Base-by-base conservation (phyloP, 2,329 filamentous ascomycete species). In the Scedosporium boydii region DNA sequence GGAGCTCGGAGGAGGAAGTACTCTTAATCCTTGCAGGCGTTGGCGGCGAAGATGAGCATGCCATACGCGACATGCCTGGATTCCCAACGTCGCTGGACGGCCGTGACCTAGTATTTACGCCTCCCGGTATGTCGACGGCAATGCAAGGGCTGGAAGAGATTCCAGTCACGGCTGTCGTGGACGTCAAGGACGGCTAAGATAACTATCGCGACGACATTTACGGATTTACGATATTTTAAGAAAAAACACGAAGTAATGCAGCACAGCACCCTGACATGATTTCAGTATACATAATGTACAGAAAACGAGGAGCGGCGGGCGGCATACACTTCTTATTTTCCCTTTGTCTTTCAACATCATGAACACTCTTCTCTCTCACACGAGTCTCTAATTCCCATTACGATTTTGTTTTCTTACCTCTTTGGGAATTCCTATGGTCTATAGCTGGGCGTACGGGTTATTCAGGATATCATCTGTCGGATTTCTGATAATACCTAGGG, bases 51-150 rank as follows among this genome's bases (percentile, higher is more conserved):
- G 59, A 61, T 23, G 29, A 42, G 18, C 46, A 56, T 38, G 48
- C n/a, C 29, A 16, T 16, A n/a, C 46, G 59, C 29, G 59, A 55
- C 48, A 26, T 27, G 48, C 7, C 59, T 12, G 27, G 23, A 6
- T 61, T 61, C 16, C 59, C 59, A 26, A 38, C 59, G 21, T 55
- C 59, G 4, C 48, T 61, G 34, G 59, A 61, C 9, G 48, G n/a
- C 34, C 27, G 6, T 9, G 55, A 58, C 14, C 26, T 34, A 18
- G 55, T 27, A 38, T 38, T 58, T 34, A 18, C 27, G 51, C 51
- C 51, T 16, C 21, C 21, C 2, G 18, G 27, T 10, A 53, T 53
- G 59, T 21, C 42, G n/a, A 38, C 59, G 1, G 23, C 44, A 27
- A 26, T 51, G 27, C 26, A 29, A 23, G 42, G 44, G 9, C 44